These are phyloP conservation scores for Rutidosis leptorrhynchoides DNA, from an alignment of 129 eudicot genomes.

Conservation along the genomic window DNA sequence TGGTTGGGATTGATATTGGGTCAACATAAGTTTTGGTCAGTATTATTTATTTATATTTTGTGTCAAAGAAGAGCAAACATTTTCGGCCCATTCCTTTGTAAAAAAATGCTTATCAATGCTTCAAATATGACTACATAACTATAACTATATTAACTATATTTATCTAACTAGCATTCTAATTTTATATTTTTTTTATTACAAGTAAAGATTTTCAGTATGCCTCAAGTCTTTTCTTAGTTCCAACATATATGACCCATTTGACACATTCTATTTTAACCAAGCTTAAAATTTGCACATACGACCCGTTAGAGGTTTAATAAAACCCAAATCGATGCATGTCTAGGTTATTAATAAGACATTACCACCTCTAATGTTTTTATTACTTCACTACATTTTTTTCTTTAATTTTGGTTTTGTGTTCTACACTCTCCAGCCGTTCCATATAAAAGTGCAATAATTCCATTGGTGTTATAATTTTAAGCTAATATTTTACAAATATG, in stretches of 20 bases:
- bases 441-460: background rate
- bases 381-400: background rate
- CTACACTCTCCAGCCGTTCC: background rate
- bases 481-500: background rate
- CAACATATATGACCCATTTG: background rate
- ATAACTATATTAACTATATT: no score
- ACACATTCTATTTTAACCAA: background rate
- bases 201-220: background rate
- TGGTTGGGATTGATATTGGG: background rate
- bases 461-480: slow-evolving; percentile 1
- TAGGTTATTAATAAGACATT: background rate
- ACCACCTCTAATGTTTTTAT: background rate
- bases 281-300: background rate
- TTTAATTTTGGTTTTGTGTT: background rate
- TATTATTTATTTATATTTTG: background rate
- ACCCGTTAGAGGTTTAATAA: background rate
- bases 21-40: background rate
- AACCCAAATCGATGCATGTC: background rate
- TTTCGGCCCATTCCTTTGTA: background rate
- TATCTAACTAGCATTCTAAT: no score
- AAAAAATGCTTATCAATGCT: background rate
- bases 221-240: background rate
- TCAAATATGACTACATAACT: background rate
- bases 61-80: background rate
- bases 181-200: no score